These are phyloP conservation scores for Starmera amethionina DNA, from an alignment of 805 yeast genomes.

Conservation along the genomic window DNA sequence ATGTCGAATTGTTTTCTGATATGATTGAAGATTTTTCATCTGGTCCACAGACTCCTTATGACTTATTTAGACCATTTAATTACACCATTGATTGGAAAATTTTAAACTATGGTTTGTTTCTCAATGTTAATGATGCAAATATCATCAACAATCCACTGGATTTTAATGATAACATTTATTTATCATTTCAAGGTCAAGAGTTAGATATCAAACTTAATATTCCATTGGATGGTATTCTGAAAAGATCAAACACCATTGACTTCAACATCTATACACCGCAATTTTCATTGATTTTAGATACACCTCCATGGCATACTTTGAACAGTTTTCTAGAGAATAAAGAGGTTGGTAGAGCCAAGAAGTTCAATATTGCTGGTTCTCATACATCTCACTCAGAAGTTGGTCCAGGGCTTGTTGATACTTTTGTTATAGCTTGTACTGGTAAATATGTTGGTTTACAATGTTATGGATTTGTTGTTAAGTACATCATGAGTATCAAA, in stretches of 20 bases:
- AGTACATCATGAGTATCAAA: constrained; percentile 63
- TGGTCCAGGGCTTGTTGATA: constrained; percentile 62
- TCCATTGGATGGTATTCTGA: constrained; percentile 49
- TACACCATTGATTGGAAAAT: constrained; percentile 56
- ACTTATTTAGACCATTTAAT: constrained; percentile 61
- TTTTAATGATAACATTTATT: constrained; percentile 65
- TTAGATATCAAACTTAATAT: constrained; percentile 37
- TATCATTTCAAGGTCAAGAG: constrained; percentile 61
- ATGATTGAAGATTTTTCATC: constrained; percentile 65
- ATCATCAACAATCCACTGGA: constrained; percentile 86
- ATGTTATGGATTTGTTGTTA: constrained; percentile 70
- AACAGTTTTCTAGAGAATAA: constrained; percentile 56
- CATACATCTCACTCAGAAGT: constrained; percentile 50
- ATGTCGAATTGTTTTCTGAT: constrained; percentile 63
- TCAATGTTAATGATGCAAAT: constrained; percentile 82
- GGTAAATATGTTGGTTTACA: constrained; percentile 62
- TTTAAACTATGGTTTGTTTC: constrained; percentile 44
- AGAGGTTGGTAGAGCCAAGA: constrained; percentile 57
- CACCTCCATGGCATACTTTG: constrained; percentile 91
- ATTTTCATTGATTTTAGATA: constrained; percentile 53
- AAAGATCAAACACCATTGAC: constrained; percentile 40
- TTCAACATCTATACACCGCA: constrained; percentile 45
- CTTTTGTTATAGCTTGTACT: constrained; percentile 50
- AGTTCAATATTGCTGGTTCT: constrained; percentile 53
- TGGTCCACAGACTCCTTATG: constrained; percentile 65